A percentile compares a stretch with the other conserved stretches of the same genome.
These are phyloP conservation scores for Leishmania mexicana DNA, from an alignment of 208 protist species.

Conservation along the genomic window DNA sequence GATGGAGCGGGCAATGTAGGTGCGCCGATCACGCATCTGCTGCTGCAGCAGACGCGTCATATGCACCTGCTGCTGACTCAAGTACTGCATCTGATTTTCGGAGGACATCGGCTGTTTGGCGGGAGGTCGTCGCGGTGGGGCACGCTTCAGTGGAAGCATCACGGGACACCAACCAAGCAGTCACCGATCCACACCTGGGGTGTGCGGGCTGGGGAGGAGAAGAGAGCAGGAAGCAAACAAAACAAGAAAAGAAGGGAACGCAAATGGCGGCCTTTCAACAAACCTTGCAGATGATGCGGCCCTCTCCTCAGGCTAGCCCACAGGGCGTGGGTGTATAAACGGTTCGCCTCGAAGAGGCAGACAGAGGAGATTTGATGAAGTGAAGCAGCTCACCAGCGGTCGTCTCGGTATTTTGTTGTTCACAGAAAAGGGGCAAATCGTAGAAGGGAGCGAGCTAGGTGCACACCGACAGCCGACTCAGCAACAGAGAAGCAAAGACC, in stretches of 20 bases:
- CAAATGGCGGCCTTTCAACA: too few relatives aligned
- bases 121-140: constrained; percentile 22
- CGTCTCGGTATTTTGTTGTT: not conserved
- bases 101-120: constrained; percentile 24
- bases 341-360: not conserved
- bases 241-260: not conserved
- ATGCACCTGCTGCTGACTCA: constrained; percentile 28
- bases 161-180: not conserved
- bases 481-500: not conserved
- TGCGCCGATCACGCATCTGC: constrained; percentile 20
- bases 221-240: constrained; percentile 1
- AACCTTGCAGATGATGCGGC: not conserved
- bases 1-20: constrained; percentile 12
- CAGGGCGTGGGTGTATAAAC: not conserved
- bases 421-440: not conserved
- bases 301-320: not conserved
- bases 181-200: not conserved
- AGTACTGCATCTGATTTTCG: constrained; percentile 26
- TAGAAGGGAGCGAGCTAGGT: not conserved
- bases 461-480: not conserved
- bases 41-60: constrained; percentile 32
- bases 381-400: not conserved
- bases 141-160: constrained; percentile 17
- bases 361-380: not conserved
- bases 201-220: not conserved